A percentile compares a stretch with the other conserved stretches of the same genome.
These are phyloP conservation scores for Diaporthe citriasiana DNA, from an alignment of 2,329 filamentous ascomycete genomes.

Conservation along the genomic window DNA sequence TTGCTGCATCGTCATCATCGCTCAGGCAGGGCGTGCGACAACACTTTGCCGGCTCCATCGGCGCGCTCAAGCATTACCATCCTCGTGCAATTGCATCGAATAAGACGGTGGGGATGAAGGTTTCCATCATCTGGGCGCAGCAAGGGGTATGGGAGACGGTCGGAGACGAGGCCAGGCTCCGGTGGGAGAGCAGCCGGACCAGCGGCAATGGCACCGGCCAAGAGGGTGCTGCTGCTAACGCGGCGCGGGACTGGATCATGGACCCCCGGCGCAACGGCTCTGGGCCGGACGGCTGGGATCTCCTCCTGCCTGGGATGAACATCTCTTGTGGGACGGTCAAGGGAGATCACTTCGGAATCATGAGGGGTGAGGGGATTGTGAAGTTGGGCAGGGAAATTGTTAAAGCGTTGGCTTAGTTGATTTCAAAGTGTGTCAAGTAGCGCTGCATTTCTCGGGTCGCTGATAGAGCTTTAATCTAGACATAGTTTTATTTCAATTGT, in stretches of 20 bases:
- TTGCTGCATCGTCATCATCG: neutral
- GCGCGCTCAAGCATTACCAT: neutral
- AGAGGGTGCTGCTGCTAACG: neutral
- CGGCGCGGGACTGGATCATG: slow-evolving; percentile 8
- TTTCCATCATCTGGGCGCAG: neutral
- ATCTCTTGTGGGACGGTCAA: neutral
- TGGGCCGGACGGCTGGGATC: neutral
- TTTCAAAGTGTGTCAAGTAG: too few species aligned
- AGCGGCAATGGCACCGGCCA: too few species aligned
- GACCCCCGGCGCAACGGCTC: neutral
- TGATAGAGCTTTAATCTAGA: too few species aligned
- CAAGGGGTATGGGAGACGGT: neutral
- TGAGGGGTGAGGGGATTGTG: neutral
- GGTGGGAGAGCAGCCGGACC: neutral
- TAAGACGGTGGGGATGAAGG: neutral
- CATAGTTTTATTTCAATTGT: too few species aligned
- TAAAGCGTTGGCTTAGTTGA: neutral
- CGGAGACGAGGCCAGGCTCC: neutral
- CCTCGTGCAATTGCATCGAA: neutral
- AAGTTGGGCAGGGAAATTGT: neutral
- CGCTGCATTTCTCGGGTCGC: too few species aligned
- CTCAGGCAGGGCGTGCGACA: neutral
- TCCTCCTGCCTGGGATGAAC: neutral
- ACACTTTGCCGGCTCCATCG: neutral
- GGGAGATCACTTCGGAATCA: slow-evolving; percentile 9